Conservation (phyloP, 306 rosid genomes). For the Prunus mira region DNA sequence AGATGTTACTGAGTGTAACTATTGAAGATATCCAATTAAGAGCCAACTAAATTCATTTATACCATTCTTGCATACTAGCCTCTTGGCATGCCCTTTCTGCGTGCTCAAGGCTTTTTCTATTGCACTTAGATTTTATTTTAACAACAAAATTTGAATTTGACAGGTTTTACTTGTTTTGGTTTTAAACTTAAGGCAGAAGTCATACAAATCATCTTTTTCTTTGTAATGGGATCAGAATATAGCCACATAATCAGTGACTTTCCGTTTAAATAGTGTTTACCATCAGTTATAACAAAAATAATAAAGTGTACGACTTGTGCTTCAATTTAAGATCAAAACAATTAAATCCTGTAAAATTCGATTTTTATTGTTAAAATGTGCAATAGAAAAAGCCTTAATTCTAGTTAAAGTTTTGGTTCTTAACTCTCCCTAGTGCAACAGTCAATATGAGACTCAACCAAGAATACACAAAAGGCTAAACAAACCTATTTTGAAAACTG, state of each 20-base stretch:
- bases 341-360: no score
- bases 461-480: neutral
- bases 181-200: neutral
- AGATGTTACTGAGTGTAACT: neutral
- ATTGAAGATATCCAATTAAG: neutral
- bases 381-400: neutral
- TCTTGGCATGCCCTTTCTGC: neutral
- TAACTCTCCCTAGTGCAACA: neutral
- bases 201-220: neutral
- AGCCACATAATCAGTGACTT: no score
- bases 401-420: neutral
- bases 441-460: neutral
- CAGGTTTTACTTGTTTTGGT: neutral
- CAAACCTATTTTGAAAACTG: neutral
- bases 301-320: no score
- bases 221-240: no score
- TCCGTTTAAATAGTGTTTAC: no score
- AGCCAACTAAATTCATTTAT: neutral
- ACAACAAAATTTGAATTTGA: neutral
- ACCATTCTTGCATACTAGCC: neutral
- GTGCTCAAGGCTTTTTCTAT: neutral
- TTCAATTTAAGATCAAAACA: no score
- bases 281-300: no score
- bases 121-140: neutral
- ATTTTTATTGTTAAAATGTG: no score